Conservation (phyloP, 73 alveolate species). For the Breviolum minutum region DNA sequence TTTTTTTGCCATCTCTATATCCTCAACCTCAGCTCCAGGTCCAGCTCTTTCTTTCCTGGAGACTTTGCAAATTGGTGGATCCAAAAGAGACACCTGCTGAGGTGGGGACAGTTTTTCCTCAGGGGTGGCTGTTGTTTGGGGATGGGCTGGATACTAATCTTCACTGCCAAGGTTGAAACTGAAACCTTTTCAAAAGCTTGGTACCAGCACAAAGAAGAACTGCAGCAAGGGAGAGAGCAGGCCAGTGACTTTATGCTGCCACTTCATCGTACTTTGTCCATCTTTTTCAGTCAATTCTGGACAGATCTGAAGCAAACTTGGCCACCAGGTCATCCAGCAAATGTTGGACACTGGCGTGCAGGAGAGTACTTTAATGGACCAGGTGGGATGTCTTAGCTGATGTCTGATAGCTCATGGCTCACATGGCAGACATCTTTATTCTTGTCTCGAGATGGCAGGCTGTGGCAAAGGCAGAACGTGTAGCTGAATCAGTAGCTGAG, state of each 20-base stretch:
- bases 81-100: not conserved
- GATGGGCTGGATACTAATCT: not conserved
- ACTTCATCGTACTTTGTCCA: not conserved
- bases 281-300: not conserved
- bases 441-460: conserved; percentile 7
- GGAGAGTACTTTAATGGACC: conserved; percentile 29
- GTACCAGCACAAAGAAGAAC: conserved; percentile 63
- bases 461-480: conserved; percentile 60
- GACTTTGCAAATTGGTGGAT: conserved; percentile 15
- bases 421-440: not conserved
- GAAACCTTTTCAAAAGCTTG: conserved; percentile 82
- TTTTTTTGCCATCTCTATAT: too few species aligned
- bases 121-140: too few species aligned
- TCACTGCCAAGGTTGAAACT: not conserved
- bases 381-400: not conserved
- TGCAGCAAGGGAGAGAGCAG: conserved; percentile 34
- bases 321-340: not conserved
- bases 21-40: not conserved
- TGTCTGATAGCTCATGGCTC: not conserved
- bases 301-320: not conserved
- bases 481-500: conserved; percentile 72
- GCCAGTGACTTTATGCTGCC: not conserved
- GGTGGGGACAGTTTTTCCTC: too few species aligned
- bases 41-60: conserved; percentile 62
- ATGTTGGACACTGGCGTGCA: not conserved